Conservation (phyloP, 1,284 basidiomycete genomes). For the Prillingera fragicola region DNA sequence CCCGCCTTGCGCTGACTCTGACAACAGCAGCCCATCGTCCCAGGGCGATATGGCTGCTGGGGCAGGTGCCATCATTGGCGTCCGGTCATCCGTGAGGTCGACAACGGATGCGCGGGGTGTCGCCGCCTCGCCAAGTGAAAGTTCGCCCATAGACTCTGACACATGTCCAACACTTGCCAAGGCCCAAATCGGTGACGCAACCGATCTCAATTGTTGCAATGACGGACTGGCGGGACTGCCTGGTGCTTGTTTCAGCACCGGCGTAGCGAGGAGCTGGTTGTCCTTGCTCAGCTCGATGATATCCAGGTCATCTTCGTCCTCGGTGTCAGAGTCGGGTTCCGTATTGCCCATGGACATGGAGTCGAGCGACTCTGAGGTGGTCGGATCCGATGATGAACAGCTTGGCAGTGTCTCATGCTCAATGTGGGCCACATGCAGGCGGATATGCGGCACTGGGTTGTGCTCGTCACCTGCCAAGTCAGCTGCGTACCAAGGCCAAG, state of each 20-base stretch:
- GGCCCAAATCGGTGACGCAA: slow-evolving; percentile 44
- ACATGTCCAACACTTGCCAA: slow-evolving; percentile 28
- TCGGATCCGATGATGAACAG: neutral
- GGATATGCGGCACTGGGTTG: slow-evolving; percentile 43
- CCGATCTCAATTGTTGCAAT: slow-evolving; percentile 26
- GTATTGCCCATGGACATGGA: slow-evolving; percentile 16
- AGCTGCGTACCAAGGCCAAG: slow-evolving; percentile 1
- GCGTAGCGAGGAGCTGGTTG: too few relatives aligned
- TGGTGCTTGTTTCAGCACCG: too few relatives aligned
- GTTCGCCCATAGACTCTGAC: slow-evolving; percentile 25
- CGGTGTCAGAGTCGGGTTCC: slow-evolving; percentile 20
- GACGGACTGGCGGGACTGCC: slow-evolving; percentile 33
- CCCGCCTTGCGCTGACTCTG: too few relatives aligned
- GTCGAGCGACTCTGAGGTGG: slow-evolving; percentile 14
- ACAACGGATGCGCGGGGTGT: neutral
- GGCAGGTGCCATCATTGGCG: slow-evolving; percentile 4
- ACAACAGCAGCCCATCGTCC: neutral
- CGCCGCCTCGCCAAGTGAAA: slow-evolving; percentile 32
- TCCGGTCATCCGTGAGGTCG: slow-evolving; percentile 6
- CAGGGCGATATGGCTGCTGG: neutral
- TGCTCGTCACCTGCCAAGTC: slow-evolving; percentile 31
- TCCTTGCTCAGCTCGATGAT: too few relatives aligned
- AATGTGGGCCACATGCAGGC: slow-evolving; percentile 29
- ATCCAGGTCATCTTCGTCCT: slow-evolving; percentile 25
- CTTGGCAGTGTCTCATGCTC: neutral